A percentile compares a stretch with the other conserved stretches of the same genome.
Evolutionary conservation across 108 stramenopile genomes (phyloP).

Genomic region (Skeletonema marinoi): DNA sequence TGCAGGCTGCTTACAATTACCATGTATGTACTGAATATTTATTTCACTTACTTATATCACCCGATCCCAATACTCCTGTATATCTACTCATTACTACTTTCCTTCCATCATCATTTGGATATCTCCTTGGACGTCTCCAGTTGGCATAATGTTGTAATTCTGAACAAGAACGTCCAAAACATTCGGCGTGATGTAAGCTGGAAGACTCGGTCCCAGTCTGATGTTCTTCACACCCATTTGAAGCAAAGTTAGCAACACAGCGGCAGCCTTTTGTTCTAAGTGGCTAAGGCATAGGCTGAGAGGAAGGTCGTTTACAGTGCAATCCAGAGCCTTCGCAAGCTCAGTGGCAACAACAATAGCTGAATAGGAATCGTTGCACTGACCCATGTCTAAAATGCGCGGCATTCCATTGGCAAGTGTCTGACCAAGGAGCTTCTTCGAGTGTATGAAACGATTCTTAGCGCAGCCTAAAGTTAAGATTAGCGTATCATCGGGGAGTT

Average conservation of each 20-base stretch:
- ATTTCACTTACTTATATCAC: no score
- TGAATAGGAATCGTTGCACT: slow-evolving; percentile 84
- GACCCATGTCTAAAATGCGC: slow-evolving; percentile 86
- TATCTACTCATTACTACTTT: slow-evolving; percentile 23
- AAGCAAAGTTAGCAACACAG: slow-evolving; percentile 76
- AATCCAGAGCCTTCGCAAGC: slow-evolving; percentile 77
- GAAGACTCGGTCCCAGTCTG: slow-evolving; percentile 73
- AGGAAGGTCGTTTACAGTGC: slow-evolving; percentile 81
- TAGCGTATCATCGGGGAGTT: slow-evolving; percentile 68
- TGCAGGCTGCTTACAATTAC: no score
- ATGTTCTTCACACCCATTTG: slow-evolving; percentile 83
- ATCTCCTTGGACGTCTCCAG: slow-evolving; percentile 61
- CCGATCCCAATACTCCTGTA: not conserved
- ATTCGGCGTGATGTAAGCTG: slow-evolving; percentile 75
- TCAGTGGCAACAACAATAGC: slow-evolving; percentile 83
- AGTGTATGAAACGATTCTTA: slow-evolving; percentile 76
- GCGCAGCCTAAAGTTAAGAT: slow-evolving; percentile 86
- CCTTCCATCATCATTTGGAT: slow-evolving; percentile 68
- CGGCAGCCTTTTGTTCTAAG: slow-evolving; percentile 91
- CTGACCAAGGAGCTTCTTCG: slow-evolving; percentile 50
- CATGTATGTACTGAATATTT: no score
- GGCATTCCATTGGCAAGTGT: slow-evolving; percentile 77
- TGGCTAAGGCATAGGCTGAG: slow-evolving; percentile 47
- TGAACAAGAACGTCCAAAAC: slow-evolving; percentile 63
- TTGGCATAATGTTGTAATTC: slow-evolving; percentile 73